phyloP scores from a whole-genome alignment of 495 filamentous ascomycete species.

The Durotheca rogersii region DNA sequence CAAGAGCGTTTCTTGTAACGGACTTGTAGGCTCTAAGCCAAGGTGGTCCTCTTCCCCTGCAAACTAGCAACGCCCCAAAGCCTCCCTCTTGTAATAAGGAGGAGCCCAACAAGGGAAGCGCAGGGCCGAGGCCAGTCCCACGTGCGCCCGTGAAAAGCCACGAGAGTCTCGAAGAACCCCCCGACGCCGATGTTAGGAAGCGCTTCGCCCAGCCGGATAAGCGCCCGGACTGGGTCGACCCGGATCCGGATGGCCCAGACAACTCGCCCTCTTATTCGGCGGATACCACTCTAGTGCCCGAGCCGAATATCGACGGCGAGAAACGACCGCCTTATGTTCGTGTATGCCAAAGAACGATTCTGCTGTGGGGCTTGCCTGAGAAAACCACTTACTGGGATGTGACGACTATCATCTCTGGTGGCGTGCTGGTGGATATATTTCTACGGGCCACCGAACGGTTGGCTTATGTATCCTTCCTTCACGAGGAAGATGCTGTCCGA shows the following conservation, averaged over 20 bases:
- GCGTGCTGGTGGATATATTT: slow-evolving; percentile 68
- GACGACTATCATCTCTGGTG: slow-evolving; percentile 64
- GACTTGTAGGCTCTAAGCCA: slow-evolving; percentile 56
- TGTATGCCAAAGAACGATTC: slow-evolving; percentile 62
- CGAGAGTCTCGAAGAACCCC: background rate
- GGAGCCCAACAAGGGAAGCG: slow-evolving; percentile 32
- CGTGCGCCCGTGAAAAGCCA: slow-evolving; percentile 1
- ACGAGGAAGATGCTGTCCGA: slow-evolving; percentile 59
- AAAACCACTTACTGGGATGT: slow-evolving; percentile 66
- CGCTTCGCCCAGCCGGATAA: slow-evolving; percentile 5
- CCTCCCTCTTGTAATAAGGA: slow-evolving; percentile 20
- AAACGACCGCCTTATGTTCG: slow-evolving; percentile 34
- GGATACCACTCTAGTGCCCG: slow-evolving; percentile 10
- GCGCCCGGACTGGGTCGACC: slow-evolving; percentile 28
- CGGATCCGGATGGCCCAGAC: slow-evolving; percentile 20
- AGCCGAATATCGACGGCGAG: slow-evolving; percentile 16
- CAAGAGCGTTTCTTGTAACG: slow-evolving; percentile 21
- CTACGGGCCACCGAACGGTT: slow-evolving; percentile 60
- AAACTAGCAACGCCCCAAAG: slow-evolving; percentile 23
- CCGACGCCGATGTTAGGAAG: slow-evolving; percentile 8
- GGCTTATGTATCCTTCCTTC: slow-evolving; percentile 70
- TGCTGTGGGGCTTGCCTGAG: slow-evolving; percentile 64
- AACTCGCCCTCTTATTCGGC: slow-evolving; percentile 24
- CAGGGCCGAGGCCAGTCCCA: slow-evolving; percentile 16
- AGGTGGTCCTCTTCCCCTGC: slow-evolving; percentile 37